A percentile compares a stretch with the other conserved stretches of the same genome.
phyloP scores from a whole-genome alignment of 1,139 yeast species.

The Scheffersomyces parashehatae region DNA sequence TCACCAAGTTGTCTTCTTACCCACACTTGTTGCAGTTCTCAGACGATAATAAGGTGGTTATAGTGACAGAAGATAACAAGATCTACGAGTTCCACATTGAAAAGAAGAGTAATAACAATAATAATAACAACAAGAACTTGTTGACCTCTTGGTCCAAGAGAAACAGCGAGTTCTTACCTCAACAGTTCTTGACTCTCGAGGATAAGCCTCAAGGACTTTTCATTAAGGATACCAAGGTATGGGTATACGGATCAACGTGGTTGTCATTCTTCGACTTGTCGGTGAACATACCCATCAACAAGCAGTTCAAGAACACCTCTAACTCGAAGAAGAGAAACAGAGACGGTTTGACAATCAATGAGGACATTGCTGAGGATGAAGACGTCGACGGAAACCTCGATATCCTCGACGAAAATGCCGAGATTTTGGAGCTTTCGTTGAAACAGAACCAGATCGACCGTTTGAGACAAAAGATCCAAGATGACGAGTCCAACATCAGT shows the following conservation, averaged over 20 bases:
- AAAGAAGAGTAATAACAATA: conserved; percentile 10
- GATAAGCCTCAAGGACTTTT: conserved; percentile 81
- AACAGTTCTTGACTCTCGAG: conserved; percentile 54
- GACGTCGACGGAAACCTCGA: conserved; percentile 20
- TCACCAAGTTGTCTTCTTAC: conserved; percentile 56
- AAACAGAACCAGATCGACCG: conserved; percentile 33
- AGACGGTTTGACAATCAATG: conserved; percentile 58
- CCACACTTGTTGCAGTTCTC: conserved; percentile 69
- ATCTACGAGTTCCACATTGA: conserved; percentile 59
- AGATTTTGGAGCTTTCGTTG: conserved; percentile 30
- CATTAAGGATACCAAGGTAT: conserved; percentile 43
- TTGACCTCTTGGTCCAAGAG: conserved; percentile 79
- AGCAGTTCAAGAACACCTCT: conserved; percentile 25
- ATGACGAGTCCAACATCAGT: conserved; percentile 17
- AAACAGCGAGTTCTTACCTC: conserved; percentile 76
- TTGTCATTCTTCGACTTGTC: conserved; percentile 69
- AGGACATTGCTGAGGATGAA: conserved; percentile 26
- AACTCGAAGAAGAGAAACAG: conserved; percentile 56
- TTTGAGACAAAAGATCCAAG: conserved; percentile 30
- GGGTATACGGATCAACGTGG: conserved; percentile 94
- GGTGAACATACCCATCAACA: conserved; percentile 54
- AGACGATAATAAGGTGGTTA: conserved; percentile 51
- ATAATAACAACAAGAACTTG: conserved; percentile 23
- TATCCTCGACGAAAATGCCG: conserved; percentile 23
- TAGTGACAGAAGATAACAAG: conserved; percentile 73